Conservation (phyloP, 305 asterid species). For the Fraxinus sp. region DNA sequence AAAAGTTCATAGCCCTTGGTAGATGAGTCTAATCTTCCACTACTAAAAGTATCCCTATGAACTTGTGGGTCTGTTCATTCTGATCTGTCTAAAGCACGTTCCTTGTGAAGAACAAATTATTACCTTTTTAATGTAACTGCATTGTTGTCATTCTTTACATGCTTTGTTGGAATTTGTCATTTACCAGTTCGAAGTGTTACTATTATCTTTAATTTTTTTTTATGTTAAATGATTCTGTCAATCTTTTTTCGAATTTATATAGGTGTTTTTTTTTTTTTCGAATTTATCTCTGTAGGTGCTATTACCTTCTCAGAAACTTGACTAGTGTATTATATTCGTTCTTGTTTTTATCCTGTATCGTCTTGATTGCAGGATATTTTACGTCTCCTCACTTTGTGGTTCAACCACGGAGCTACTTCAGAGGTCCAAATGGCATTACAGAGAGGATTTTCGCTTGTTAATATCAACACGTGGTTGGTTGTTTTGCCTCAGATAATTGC, state of each 20-base stretch:
- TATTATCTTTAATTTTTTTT: neutral
- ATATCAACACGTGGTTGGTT: constrained; percentile 98
- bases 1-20: neutral
- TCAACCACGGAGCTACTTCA: constrained; percentile 97
- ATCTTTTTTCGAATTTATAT: neutral
- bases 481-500: constrained; percentile 99
- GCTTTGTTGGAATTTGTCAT: neutral
- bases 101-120: neutral
- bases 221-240: neutral
- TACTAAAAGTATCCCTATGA: neutral
- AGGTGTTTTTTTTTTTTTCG: neutral
- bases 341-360: neutral
- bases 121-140: neutral
- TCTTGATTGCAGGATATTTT: constrained; percentile 72
- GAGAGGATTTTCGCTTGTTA: constrained; percentile 90
- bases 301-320: constrained; percentile 10
- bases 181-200: neutral
- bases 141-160: neutral
- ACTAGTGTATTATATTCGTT: neutral
- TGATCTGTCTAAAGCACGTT: neutral
- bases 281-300: neutral
- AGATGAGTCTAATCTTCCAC: neutral
- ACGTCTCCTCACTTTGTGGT: constrained; percentile 98
- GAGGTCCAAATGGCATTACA: constrained; percentile 96
- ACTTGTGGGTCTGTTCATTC: neutral